A percentile compares a stretch with the other conserved stretches of the same genome.
phyloP scores from a whole-genome alignment of 129 eudicot genomes.

The Helichrysum umbraculigerum region DNA sequence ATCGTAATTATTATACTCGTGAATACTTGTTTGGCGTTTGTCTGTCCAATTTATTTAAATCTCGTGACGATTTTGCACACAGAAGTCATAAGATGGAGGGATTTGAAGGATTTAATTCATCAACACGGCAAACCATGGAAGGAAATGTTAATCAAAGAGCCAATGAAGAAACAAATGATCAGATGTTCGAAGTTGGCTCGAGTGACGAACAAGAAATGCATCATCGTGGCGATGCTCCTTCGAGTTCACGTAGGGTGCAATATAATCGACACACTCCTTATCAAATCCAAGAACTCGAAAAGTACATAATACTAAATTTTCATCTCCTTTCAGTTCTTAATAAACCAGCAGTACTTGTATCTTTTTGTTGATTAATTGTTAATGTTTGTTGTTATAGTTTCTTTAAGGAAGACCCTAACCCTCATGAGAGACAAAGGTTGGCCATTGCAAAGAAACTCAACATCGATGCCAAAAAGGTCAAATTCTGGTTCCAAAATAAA shows the following conservation, averaged over 20 bases:
- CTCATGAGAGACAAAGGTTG: constrained; percentile 52
- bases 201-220: constrained; percentile 6
- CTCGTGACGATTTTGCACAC: neutral
- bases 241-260: neutral
- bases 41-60: neutral
- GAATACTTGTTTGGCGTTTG: neutral
- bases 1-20: neutral
- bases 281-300: constrained; percentile 24
- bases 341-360: no score
- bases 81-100: constrained; percentile 14
- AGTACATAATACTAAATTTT: neutral
- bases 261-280: constrained; percentile 9
- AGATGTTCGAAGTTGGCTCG: neutral
- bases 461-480: constrained; percentile 54
- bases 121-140: constrained; percentile 1
- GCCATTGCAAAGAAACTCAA: constrained; percentile 53
- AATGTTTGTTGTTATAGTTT: constrained; percentile 28
- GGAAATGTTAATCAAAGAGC: constrained; percentile 1
- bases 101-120: neutral
- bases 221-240: constrained; percentile 2
- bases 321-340: no score
- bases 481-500: constrained; percentile 82
- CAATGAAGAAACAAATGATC: neutral
- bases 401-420: constrained; percentile 63
- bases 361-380: neutral